Base-by-base conservation (phyloP, 2,329 filamentous ascomycete genomes). In the Cyphellophora attinorum region DNA sequence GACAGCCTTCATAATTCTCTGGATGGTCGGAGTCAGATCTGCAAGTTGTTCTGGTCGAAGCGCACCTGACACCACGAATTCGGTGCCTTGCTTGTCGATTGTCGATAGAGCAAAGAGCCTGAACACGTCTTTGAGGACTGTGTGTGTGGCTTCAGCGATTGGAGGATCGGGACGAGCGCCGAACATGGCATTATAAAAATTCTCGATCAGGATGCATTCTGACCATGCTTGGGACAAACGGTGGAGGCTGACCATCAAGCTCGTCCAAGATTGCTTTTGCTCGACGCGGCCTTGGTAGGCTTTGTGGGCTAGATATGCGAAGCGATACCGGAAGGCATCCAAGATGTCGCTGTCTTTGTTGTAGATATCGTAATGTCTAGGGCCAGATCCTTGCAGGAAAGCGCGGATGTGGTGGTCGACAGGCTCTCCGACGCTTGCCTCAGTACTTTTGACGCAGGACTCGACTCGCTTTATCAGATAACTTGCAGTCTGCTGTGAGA, bases 261-360 rank as follows among this genome's bases (percentile, higher is more conserved):
- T 77, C 60, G 85, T 86, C 81, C 79, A 86, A 0, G 78, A 70
- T 50, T 74, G 73, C 65, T 83, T 83, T 54, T 84, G 76, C 41
- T 74, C 72, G 49, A 85, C 80, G 28, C 81, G 70, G 58, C 81
- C 77, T 58, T 79, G 78, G 27, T 81, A 70, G 0, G 79, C 79
- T 52, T 85, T 79, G 45, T 84, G 85, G 6, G 81, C 82, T 31
- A 85, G 64, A 60, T 75, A 81, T 0, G 81, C 72, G 0, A 78
- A 74, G 27, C 81, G 74, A 80, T 80, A 85, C 4, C 76, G 79
- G 48, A 83, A 85, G 2, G 81, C 80, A 19, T 70, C 70, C 12
- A 85, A 79, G 11, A 85, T 67, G 42, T 84, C 81, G 25, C 67
- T 62, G 50, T 85, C 79, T 17, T 68, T 71, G 41, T 70, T 70